Evolutionary conservation across 169 alveolate species (phyloP).

Genomic region (Eimeria necatrix): DNA sequence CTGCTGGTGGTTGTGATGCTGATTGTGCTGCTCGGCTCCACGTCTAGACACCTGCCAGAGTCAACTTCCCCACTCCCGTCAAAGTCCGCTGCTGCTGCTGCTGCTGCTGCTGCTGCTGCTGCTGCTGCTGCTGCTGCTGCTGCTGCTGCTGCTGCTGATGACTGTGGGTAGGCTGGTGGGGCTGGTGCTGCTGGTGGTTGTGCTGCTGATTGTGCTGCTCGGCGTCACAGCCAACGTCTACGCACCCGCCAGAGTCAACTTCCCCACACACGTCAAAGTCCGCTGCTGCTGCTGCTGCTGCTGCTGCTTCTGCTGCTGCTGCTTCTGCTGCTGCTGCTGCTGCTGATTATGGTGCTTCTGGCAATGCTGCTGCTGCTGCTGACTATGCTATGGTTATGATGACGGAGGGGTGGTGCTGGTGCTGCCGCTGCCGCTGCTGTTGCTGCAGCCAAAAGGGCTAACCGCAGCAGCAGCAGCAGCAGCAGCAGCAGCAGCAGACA

Average conservation of each 20-base stretch:
- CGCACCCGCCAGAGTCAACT: slow-evolving; percentile 79
- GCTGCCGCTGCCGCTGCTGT: too few relatives aligned
- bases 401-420: background rate
- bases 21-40: slow-evolving; percentile 77
- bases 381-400: background rate
- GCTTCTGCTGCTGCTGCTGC: too few relatives aligned
- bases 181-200: too few relatives aligned
- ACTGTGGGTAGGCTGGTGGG: background rate
- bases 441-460: background rate
- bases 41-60: slow-evolving; percentile 82
- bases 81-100: background rate
- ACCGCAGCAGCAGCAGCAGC: background rate
- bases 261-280: slow-evolving; percentile 51
- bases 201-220: too few relatives aligned
- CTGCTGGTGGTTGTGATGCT: too few relatives aligned
- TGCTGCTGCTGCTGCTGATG: slow-evolving; percentile 18
- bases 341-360: too few relatives aligned
- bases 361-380: too few relatives aligned
- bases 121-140: too few relatives aligned
- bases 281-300: background rate
- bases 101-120: too few relatives aligned
- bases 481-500: background rate
- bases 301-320: background rate
- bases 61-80: slow-evolving; percentile 73
- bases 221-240: slow-evolving; percentile 79